phyloP scores from a whole-genome alignment of 2,329 filamentous ascomycete genomes.

The Blumeriella jaapii region DNA sequence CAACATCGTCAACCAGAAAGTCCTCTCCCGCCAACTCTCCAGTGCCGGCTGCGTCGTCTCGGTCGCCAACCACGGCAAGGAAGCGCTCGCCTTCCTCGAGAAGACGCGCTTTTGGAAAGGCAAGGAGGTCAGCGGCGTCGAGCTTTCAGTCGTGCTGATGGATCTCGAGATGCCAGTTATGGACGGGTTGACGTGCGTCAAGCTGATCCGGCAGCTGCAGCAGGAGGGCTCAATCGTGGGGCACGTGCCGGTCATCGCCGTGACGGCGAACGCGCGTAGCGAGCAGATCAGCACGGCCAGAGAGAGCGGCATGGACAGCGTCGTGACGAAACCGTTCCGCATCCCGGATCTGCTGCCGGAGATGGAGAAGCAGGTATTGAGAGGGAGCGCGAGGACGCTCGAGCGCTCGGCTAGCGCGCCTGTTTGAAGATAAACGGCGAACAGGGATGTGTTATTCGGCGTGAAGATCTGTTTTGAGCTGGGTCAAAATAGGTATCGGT shows the following conservation, averaged over 20 bases:
- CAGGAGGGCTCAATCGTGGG: slow-evolving; percentile 37
- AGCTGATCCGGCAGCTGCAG: slow-evolving; percentile 48
- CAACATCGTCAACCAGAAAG: slow-evolving; percentile 48
- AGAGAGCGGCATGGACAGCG: slow-evolving; percentile 37
- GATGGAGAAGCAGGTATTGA: slow-evolving; percentile 32
- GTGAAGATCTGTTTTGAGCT: too few species aligned
- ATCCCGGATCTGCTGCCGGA: slow-evolving; percentile 49
- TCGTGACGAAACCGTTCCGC: slow-evolving; percentile 62
- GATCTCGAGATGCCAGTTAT: slow-evolving; percentile 67
- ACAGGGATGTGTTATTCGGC: too few species aligned
- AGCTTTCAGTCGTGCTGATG: slow-evolving; percentile 55
- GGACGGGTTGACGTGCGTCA: slow-evolving; percentile 56
- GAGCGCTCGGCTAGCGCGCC: slow-evolving; percentile 1
- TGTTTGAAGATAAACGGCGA: too few species aligned
- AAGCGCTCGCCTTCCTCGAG: slow-evolving; percentile 35
- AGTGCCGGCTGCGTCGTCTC: slow-evolving; percentile 30
- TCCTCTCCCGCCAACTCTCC: slow-evolving; percentile 40
- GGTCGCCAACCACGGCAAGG: slow-evolving; percentile 45
- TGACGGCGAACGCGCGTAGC: slow-evolving; percentile 23
- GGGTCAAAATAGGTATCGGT: too few species aligned
- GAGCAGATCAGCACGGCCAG: slow-evolving; percentile 20
- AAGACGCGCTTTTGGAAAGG: slow-evolving; percentile 12
- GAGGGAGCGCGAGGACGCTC: background rate
- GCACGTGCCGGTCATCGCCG: slow-evolving; percentile 28
- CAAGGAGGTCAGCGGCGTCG: slow-evolving; percentile 18